Evolutionary conservation across 768 basidiomycete genomes (phyloP).

Genomic region (Tubosaeta sp.): DNA sequence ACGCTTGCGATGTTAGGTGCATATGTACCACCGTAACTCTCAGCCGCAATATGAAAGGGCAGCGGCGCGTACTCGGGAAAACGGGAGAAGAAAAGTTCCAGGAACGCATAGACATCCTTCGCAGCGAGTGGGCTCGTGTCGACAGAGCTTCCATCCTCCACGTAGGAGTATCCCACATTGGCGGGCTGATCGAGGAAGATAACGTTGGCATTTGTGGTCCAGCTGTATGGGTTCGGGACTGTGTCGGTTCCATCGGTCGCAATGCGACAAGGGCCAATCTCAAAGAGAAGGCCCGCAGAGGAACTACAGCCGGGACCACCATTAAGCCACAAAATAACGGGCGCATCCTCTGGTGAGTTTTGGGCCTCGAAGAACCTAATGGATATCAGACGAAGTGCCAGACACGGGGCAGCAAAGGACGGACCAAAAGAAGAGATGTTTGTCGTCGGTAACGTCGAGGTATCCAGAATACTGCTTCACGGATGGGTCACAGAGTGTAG

Average conservation of each 20-base stretch:
- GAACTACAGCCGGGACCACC: slow-evolving; percentile 73
- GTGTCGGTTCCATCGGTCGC: slow-evolving; percentile 65
- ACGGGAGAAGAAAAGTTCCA: slow-evolving; percentile 73
- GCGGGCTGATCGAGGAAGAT: slow-evolving; percentile 73
- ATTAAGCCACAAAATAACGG: slow-evolving; percentile 88
- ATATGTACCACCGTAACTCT: slow-evolving; percentile 77
- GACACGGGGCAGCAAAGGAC: slow-evolving; percentile 10
- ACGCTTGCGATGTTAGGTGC: slow-evolving; percentile 82
- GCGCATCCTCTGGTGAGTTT: slow-evolving; percentile 65
- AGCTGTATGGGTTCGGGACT: slow-evolving; percentile 72
- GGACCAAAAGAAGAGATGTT: slow-evolving; percentile 87
- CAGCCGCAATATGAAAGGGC: slow-evolving; percentile 78
- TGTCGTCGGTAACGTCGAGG: slow-evolving; percentile 72
- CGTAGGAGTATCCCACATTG: slow-evolving; percentile 88
- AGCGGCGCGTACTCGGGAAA: slow-evolving; percentile 67
- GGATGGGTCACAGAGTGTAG: slow-evolving; percentile 71
- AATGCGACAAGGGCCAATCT: slow-evolving; percentile 86
- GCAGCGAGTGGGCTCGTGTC: slow-evolving; percentile 82
- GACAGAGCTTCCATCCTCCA: slow-evolving; percentile 67
- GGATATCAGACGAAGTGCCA: background rate
- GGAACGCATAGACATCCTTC: slow-evolving; percentile 84
- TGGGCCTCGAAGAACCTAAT: slow-evolving; percentile 88
- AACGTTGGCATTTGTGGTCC: slow-evolving; percentile 70
- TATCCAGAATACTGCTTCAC: slow-evolving; percentile 79
- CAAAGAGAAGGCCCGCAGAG: slow-evolving; percentile 83